These are phyloP conservation scores for Limtongia smithiae DNA, from an alignment of 805 yeast species.

Conservation along the genomic window DNA sequence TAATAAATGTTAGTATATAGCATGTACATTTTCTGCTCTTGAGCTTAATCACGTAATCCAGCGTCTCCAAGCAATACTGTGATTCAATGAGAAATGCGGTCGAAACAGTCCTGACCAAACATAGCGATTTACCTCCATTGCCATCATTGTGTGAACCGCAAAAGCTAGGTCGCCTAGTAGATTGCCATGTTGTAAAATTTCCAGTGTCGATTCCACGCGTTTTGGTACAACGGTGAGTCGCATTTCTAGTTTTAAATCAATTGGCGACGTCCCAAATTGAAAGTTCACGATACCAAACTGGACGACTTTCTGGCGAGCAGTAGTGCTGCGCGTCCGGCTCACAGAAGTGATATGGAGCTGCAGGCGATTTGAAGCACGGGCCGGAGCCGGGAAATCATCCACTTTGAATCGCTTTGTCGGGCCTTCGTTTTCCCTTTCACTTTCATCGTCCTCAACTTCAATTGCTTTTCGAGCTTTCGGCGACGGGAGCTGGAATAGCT, in stretches of 20 bases:
- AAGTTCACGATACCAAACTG: slow-evolving; percentile 3
- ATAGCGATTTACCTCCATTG: slow-evolving; percentile 2
- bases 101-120: not conserved
- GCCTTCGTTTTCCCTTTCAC: slow-evolving; percentile 1
- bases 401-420: not conserved
- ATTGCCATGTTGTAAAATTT: not conserved
- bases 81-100: not conserved
- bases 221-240: slow-evolving; percentile 11
- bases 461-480: not conserved
- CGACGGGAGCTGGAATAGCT: not conserved
- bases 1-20: not conserved
- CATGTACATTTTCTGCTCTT: slow-evolving; percentile 15
- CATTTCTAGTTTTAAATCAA: slow-evolving; percentile 1
- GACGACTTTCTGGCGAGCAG: not conserved
- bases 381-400: too few species aligned
- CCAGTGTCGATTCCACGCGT: slow-evolving; percentile 10
- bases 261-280: slow-evolving; percentile 14
- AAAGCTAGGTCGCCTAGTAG: slow-evolving; percentile 8
- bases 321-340: not conserved
- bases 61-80: slow-evolving; percentile 15
- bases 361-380: too few species aligned
- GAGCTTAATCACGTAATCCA: slow-evolving; percentile 10
- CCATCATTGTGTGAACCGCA: not conserved
- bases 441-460: too few species aligned
- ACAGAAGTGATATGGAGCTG: too few species aligned